Evolutionary conservation across 768 basidiomycete species (phyloP).

Genomic region (Pleurotus cornucopiae): DNA sequence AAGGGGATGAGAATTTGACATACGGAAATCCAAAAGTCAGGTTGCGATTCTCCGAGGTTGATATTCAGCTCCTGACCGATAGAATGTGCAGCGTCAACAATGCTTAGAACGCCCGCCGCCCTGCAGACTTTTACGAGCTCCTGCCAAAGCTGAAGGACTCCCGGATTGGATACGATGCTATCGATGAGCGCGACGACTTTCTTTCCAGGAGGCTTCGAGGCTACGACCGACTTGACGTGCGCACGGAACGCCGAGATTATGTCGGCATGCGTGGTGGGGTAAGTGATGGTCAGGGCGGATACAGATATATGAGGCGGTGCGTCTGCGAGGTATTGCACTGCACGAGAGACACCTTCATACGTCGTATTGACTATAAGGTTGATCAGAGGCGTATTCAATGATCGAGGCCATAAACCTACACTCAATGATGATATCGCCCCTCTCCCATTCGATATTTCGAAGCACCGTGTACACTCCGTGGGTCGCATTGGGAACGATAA

Average conservation of each 20-base stretch:
- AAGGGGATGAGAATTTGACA: constrained; percentile 15
- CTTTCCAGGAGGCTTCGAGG: constrained; percentile 10
- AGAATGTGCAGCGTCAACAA: constrained; percentile 82
- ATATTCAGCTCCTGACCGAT: constrained; percentile 72
- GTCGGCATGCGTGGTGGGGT: constrained; percentile 43
- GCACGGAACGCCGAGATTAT: constrained; percentile 30
- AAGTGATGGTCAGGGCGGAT: constrained; percentile 38
- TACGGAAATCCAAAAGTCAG: constrained; percentile 82
- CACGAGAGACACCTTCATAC: constrained; percentile 46
- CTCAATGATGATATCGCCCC: constrained; percentile 56
- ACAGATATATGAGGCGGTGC: constrained; percentile 41
- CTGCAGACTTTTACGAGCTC: constrained; percentile 64
- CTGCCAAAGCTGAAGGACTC: constrained; percentile 68
- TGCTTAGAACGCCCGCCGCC: constrained; percentile 55
- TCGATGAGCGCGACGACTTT: constrained; percentile 73
- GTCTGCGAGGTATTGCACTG: constrained; percentile 49
- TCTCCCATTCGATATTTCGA: constrained; percentile 55
- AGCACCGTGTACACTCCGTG: constrained; percentile 58
- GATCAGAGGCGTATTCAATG: background rate
- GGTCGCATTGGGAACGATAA: constrained; percentile 52
- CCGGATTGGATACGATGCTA: constrained; percentile 60
- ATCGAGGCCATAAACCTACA: constrained; percentile 27
- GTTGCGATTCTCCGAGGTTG: constrained; percentile 49
- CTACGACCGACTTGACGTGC: constrained; percentile 12
- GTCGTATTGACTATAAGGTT: constrained; percentile 23